These are phyloP conservation scores for Rhodosporidiobolus odoratus DNA, from an alignment of 768 basidiomycete species.

Conservation along the genomic window DNA sequence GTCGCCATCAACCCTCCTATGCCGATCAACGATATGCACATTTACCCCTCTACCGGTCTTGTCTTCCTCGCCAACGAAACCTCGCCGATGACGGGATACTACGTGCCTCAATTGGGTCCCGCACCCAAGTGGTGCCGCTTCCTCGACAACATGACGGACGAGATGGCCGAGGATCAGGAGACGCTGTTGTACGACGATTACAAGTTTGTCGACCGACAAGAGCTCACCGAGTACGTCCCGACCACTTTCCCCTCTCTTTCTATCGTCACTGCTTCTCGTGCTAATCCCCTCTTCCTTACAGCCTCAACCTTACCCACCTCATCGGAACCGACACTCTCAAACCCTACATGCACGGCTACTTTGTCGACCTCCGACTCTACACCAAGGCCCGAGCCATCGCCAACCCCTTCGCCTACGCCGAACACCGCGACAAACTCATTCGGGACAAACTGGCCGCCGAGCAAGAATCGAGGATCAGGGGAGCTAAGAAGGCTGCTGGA, in stretches of 20 bases:
- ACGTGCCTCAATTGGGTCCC: slow-evolving; percentile 90
- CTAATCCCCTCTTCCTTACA: slow-evolving; percentile 44
- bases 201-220: slow-evolving; percentile 87
- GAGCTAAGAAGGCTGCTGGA: slow-evolving; percentile 54
- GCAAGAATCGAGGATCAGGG: slow-evolving; percentile 84
- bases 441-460: slow-evolving; percentile 86
- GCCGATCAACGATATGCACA: slow-evolving; percentile 84
- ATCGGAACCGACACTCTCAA: slow-evolving; percentile 91
- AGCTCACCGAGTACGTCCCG: slow-evolving; percentile 68
- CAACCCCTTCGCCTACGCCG: slow-evolving; percentile 91
- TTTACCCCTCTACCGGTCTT: slow-evolving; percentile 80
- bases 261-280: background rate
- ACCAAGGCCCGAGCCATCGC: slow-evolving; percentile 90
- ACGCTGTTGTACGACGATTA: slow-evolving; percentile 84
- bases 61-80: slow-evolving; percentile 91
- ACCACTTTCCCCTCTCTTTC: background rate
- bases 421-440: slow-evolving; percentile 83
- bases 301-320: slow-evolving; percentile 90
- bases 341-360: slow-evolving; percentile 99
- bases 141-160: slow-evolving; percentile 97
- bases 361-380: slow-evolving; percentile 90
- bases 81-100: slow-evolving; percentile 91
- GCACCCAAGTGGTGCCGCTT: slow-evolving; percentile 96
- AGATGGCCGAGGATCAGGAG: slow-evolving; percentile 77
- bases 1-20: slow-evolving; percentile 83